Evolutionary conservation across 345 rosid genomes (phyloP), one percentile per base, ranked within the genome.

Genomic region (Lagerstroemia speciosa): DNA sequence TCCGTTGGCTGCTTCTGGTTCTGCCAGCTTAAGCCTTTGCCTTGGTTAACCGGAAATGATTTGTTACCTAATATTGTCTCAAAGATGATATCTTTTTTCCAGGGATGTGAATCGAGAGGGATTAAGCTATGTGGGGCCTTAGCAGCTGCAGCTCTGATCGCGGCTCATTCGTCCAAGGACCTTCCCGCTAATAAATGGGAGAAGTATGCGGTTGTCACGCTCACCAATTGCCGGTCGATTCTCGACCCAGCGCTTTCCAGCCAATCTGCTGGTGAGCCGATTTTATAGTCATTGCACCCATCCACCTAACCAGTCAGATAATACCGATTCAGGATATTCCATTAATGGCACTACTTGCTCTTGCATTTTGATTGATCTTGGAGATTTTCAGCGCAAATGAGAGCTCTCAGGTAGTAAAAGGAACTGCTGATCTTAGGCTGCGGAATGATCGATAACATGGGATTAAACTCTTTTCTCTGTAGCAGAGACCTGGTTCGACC

Each of bases 191-290:
- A 70, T 3, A 76, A 77, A 32, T 55, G 55, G 27, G 75, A 79
- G 75, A 82, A 82, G 76, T 82, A 82, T 71, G 81, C 73, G 20
- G 76, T 82, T 17, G 77, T 80, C 55, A 76, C 80, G 24, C 90
- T 90, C 33, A 50, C 73, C 0, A 86, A 90, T 29, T 88, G 97
- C 68, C 92, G 97, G 36, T 67, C 90, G 3, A 58, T 79, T 69
- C 92, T 90, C 32, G 82, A 90, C 15, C 92, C 94, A 19, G 76
- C 79, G 72, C 90, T 88, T 72, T 71, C 76, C 38, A 38, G 53
- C 14, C 66, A 83, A 67, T 83, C 85, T 68, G 79, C 83, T 3
- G 97, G 97, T 88, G 76, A 71, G 70, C 16, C 32, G 10, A 22
- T 1, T 3, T 6, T 10, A 3, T 58, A 30, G 55, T 48, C 24